phyloP scores from a whole-genome alignment of 192 early-diverging fungal species.

The Coemansia sp. region DNA sequence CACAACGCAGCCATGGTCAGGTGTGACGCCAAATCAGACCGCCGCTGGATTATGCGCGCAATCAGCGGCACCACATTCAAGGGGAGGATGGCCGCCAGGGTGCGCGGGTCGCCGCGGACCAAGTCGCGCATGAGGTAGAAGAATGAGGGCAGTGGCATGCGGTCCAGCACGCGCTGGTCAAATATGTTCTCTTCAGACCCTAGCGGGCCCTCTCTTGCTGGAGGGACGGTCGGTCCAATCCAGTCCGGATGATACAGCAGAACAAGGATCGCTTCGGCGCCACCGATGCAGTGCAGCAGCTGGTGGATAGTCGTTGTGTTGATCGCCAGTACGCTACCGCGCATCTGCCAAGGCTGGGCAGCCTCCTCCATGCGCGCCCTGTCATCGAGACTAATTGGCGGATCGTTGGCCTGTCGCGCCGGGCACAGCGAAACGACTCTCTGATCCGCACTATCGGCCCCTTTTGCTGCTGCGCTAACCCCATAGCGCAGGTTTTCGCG shows the following conservation, averaged over 20 bases:
- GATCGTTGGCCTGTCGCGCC: neutral
- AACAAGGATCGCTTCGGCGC: conserved; percentile 20
- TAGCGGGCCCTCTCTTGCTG: conserved; percentile 26
- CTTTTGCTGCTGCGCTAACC: neutral
- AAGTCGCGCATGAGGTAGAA: conserved; percentile 35
- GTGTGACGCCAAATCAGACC: conserved; percentile 5
- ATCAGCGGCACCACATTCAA: conserved; percentile 22
- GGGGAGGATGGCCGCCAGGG: conserved; percentile 13
- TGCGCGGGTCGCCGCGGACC: conserved; percentile 19
- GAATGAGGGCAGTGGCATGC: conserved; percentile 22
- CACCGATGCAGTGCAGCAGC: conserved; percentile 21
- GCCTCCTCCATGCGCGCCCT: conserved; percentile 17
- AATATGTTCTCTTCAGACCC: conserved; percentile 28
- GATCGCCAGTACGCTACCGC: conserved; percentile 16
- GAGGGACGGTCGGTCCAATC: conserved; percentile 21
- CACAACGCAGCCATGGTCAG: conserved; percentile 27
- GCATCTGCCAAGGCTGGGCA: conserved; percentile 20
- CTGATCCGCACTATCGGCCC: neutral
- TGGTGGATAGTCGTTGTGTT: conserved; percentile 23
- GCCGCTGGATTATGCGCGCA: conserved; percentile 22
- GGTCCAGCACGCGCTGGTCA: conserved; percentile 23
- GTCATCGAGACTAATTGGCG: conserved; percentile 2
- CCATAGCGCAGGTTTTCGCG: conserved; percentile 20
- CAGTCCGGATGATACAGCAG: conserved; percentile 31
- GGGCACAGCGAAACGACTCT: conserved; percentile 4